Base-by-base conservation (phyloP, 2,329 filamentous ascomycete genomes). In the Xylaria multiplex region DNA sequence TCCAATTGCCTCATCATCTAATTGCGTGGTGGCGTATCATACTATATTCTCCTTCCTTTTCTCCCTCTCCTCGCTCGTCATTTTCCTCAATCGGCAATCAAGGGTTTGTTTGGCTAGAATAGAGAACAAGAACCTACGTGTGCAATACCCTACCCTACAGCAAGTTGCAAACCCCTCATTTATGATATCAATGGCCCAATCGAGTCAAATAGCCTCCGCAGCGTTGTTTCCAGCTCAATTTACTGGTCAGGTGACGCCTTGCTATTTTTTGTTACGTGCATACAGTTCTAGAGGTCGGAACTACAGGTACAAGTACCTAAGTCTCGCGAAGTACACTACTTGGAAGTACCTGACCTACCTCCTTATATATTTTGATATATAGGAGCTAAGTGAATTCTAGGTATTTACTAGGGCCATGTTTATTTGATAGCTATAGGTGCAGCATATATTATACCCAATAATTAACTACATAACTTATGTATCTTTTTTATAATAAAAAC, bases 171-270 rank as follows among this genome's bases (percentile, higher is more conserved):
- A 13, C 49, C 8, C 19, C 50, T 43, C 27, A 43, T 37, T 56
- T 5, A 48, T 48, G 30, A 57, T 19, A 37, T 54, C 27, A 14
- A 48, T 55, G 54, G 43, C 50, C 64, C 40, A n/a, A 57, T 67
- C 40, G 40, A 60, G 55, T 53, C 56, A 42, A 53, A 54, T 62
- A 52, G 48, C 14, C 54, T 63, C 58, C 57, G 57, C 58, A 30
- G 64, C 45, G 43, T 63, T 11, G 49, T 58, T 60, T 65, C 61
- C 65, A 57, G 52, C 62, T 65, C 61, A 54, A 40, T 53, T 48
- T 60, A 46, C 35, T 14, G 42, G 65, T 65, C 65, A 67, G 65
- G 62, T 65, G 65, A 67, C 61, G 57, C 37, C 48, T 42, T 64
- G 56, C 43, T 60, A 62, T 60, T 67, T 64, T 66, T 59, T 35